Base-by-base conservation (phyloP, 148 eudicot species). In the Simmondsia chinensis region DNA sequence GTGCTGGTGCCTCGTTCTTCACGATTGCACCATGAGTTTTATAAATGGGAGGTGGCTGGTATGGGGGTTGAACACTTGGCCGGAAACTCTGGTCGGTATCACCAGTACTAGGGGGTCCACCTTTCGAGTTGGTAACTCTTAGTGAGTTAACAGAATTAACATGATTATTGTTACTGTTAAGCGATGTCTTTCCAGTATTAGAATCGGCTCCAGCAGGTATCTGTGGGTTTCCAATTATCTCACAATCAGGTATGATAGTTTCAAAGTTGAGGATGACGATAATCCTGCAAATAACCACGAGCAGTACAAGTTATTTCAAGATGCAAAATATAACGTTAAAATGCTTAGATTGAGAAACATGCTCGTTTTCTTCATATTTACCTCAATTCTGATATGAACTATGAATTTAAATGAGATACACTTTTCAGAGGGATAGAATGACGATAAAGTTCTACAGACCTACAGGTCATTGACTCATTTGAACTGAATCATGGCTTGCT, bases 1-100 rank as follows among this genome's bases (percentile, higher is more conserved):
- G 84, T 16, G 99, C 89, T 3, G 99, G 94, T 36, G 99, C 99
- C 43, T 93, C 99, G 46, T 93, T 93, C 66, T 78, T 93, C 81
- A 86, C 75, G 28, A 93, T 87, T 54, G 99, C 68, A 37, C 99
- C 99, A 46, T 75, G 89, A 59, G 53, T 60, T 59, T 72, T 93
- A 65, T 77, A 93, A 54, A 43, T 75, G 46, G 99, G 89, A 36
- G 94, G 96, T 20, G 99, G 99, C 54, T 86, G 94, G 59, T 86
- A 93, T 17, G 94, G 54, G 37, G 96, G 89, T 61, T 93, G 96
- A 75, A 93, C 73, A 61, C 76, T 66, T 30, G 96, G 87, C 7
- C 67, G 69, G 53, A 68, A 73, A 48, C 54, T 77, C 43, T 59
- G 81, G 24, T 26, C 33, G 41, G 60, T 67, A 35, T 39, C 57